Percentiles rank a stretch among this genome's conserved stretches.
Conservation (phyloP, 352 stramenopile genomes). For the Halophytophthora batemanensis region DNA sequence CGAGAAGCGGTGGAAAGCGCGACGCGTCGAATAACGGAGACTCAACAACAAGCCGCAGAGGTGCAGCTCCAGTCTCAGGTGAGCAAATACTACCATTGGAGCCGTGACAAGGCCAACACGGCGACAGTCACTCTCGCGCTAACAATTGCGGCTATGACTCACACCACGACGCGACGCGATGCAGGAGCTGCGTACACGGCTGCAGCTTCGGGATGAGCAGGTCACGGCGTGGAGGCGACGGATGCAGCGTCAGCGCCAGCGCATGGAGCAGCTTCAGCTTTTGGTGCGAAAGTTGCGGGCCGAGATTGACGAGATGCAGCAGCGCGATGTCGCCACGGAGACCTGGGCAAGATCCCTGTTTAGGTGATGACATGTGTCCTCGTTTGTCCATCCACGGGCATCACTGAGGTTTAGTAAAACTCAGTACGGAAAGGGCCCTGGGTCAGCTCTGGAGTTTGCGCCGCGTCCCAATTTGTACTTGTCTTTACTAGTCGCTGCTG, state of each 20-base stretch:
- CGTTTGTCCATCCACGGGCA: too few species aligned
- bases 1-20: constrained; percentile 6
- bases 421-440: too few species aligned
- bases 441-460: too few species aligned
- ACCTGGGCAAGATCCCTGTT: constrained; percentile 26
- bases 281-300: constrained; percentile 15
- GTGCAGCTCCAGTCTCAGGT: constrained; percentile 21
- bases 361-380: background rate
- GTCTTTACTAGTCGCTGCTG: too few species aligned
- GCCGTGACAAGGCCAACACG: too few species aligned
- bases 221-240: constrained; percentile 10
- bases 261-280: constrained; percentile 20
- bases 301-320: constrained; percentile 27
- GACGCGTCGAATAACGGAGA: constrained; percentile 7
- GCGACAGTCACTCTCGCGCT: constrained; percentile 1
- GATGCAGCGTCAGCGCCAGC: constrained; percentile 12
- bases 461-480: too few species aligned
- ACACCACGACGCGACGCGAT: too few species aligned
- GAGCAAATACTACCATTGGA: too few species aligned
- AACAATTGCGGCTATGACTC: too few species aligned
- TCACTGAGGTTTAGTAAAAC: too few species aligned
- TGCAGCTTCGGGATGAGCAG: constrained; percentile 14
- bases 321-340: constrained; percentile 21
- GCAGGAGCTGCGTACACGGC: constrained; percentile 16
- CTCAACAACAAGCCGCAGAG: constrained; percentile 1